A percentile compares a stretch with the other conserved stretches of the same genome.
phyloP scores from a whole-genome alignment of 176 grass and related monocot species.

The Zea mays region Zm-B73-REFERENCE-NAM-5.0 NC_050102.1:111657001-111657500 shows the following conservation, averaged over 20 bases:
- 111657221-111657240: neutral
- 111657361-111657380: constrained; percentile 29
- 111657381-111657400: constrained; percentile 39
- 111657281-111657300: constrained; percentile 21
- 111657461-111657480: constrained; percentile 87
- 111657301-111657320: neutral
- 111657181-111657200: no score
- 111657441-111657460: constrained; percentile 86
- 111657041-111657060: neutral
- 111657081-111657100: neutral
- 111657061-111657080: neutral
- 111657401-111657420: constrained; percentile 92
- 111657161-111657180: no score
- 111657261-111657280: neutral
- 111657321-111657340: constrained; percentile 8
- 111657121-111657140: constrained; percentile 3
- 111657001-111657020: constrained; percentile 7
- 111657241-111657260: constrained; percentile 1
- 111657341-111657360: constrained; percentile 21
- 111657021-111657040: neutral
- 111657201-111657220: no score
- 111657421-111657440: constrained; percentile 78
- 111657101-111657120: constrained; percentile 15
- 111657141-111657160: neutral
- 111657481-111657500: constrained; percentile 88